These are phyloP conservation scores for Cruciata laevipes DNA, from an alignment of 257 asterid species.

Conservation along the genomic window DNA sequence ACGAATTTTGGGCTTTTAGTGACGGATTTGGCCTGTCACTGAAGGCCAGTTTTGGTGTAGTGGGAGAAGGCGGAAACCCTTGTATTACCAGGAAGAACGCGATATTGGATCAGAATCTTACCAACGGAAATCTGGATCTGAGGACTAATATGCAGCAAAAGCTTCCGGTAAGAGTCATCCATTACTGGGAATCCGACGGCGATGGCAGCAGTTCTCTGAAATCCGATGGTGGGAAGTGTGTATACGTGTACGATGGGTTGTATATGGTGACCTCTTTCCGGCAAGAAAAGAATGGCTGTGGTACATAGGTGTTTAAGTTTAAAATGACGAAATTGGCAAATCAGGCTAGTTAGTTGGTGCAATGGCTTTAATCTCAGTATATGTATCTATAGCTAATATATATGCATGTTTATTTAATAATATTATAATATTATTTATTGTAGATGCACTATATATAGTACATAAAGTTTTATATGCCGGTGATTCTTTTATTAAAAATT, in stretches of 20 bases:
- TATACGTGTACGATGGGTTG: neutral
- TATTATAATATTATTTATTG: no score
- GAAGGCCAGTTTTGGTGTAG: no score
- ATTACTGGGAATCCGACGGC: neutral
- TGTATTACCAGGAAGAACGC: neutral
- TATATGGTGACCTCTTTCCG: neutral
- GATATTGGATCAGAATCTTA: neutral
- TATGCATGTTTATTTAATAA: no score
- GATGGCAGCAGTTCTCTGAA: neutral
- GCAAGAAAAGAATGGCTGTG: neutral
- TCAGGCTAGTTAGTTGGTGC: no score
- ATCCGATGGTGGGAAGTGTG: neutral
- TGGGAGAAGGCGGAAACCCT: slow-evolving; percentile 1
- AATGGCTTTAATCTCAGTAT: no score
- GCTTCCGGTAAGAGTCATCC: neutral
- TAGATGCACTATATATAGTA: no score
- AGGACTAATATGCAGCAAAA: neutral
- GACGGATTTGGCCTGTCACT: no score
- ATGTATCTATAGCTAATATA: no score
- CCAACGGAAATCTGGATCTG: neutral
- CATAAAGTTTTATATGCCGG: no score
- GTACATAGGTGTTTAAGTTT: neutral
- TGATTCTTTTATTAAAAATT: no score
- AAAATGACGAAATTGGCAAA: neutral
- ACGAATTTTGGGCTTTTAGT: no score